Conservation (phyloP, 176 grass and related monocot species). For the Carex parvula region DNA sequence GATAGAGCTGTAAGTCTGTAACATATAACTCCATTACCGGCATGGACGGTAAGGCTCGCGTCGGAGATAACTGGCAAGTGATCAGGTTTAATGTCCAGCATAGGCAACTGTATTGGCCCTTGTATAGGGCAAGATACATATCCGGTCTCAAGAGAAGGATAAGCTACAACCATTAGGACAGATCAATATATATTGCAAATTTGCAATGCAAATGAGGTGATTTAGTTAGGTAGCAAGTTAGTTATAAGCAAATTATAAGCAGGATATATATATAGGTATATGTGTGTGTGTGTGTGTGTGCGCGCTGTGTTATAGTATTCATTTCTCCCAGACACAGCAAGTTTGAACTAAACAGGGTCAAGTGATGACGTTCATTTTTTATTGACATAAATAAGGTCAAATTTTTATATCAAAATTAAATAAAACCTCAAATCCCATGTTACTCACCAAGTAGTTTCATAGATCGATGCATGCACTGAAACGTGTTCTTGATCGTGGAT, state of each 20-base stretch:
- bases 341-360: neutral
- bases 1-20: neutral
- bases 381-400: neutral
- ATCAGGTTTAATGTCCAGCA: neutral
- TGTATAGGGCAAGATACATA: neutral
- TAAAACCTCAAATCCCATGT: neutral
- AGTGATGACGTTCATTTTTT: too few relatives aligned
- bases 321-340: neutral
- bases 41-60: conserved; percentile 15
- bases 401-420: neutral
- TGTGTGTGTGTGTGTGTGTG: neutral
- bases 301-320: neutral
- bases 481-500: neutral
- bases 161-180: neutral
- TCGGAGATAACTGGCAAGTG: neutral
- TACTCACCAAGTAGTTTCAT: neutral
- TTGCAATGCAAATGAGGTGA: neutral
- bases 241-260: neutral
- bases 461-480: neutral
- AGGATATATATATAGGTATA: neutral
- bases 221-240: neutral
- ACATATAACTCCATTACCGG: neutral
- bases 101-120: neutral
- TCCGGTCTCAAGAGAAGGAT: neutral
- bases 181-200: neutral